A percentile compares a stretch with the other conserved stretches of the same genome.
Evolutionary conservation across 371 early-diverging fungal genomes (phyloP).

Genomic region (Mucor lusitanicus): DNA sequence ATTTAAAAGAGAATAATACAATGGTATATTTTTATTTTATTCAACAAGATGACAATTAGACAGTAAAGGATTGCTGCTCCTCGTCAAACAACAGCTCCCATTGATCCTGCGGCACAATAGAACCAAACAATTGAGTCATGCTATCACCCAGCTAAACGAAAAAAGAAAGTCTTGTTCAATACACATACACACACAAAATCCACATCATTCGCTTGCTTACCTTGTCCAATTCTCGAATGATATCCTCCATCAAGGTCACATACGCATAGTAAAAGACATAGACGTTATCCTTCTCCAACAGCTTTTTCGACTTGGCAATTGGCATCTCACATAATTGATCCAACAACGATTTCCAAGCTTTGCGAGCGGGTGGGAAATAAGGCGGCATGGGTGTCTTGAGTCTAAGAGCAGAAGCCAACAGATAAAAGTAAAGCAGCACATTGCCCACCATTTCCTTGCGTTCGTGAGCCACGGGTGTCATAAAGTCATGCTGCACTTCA

Average conservation of each 20-base stretch:
- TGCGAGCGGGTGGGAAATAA: conserved; percentile 71
- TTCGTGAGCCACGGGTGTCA: conserved; percentile 57
- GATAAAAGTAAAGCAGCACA: conserved; percentile 76
- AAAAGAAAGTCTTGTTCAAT: too few relatives aligned
- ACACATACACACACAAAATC: too few relatives aligned
- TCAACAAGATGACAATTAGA: too few relatives aligned
- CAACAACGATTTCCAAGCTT: conserved; percentile 52
- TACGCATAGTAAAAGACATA: conserved; percentile 84
- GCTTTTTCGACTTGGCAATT: conserved; percentile 47
- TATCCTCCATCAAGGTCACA: conserved; percentile 76
- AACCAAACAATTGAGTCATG: conserved; percentile 48
- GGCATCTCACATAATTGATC: conserved; percentile 50
- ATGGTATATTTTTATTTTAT: too few relatives aligned
- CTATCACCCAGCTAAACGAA: conserved; percentile 35
- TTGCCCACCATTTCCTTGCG: conserved; percentile 73
- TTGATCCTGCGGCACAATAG: conserved; percentile 44
- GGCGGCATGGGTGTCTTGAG: conserved; percentile 86
- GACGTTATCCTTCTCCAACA: conserved; percentile 55
- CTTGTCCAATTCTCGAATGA: conserved; percentile 78
- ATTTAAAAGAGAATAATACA: too few relatives aligned
- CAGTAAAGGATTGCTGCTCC: conserved; percentile 7
- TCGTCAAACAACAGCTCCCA: conserved; percentile 48
- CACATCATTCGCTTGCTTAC: conserved; percentile 15
- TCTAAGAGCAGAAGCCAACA: conserved; percentile 75
- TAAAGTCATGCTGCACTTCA: conserved; percentile 55